These are phyloP conservation scores for Oenanthe javanica DNA, from an alignment of 140 eudicot species.

Conservation along the genomic window DNA sequence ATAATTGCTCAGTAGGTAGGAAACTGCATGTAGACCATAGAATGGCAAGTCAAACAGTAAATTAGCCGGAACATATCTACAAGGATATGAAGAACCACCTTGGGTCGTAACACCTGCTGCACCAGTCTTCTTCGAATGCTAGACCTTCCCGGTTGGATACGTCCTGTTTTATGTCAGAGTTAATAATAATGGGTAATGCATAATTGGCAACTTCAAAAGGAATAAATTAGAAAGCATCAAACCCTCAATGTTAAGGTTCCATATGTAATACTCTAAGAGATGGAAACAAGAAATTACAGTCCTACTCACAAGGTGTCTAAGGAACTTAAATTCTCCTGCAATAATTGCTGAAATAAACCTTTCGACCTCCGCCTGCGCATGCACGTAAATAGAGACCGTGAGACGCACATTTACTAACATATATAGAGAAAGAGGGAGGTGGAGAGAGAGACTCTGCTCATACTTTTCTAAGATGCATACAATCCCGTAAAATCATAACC, in stretches of 20 bases:
- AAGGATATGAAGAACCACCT: slow-evolving; percentile 27
- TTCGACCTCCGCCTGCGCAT: slow-evolving; percentile 62
- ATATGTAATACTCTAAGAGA: background rate
- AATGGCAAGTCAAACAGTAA: background rate
- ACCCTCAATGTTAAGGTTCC: too few relatives aligned
- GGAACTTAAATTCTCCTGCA: slow-evolving; percentile 68
- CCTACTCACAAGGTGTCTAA: slow-evolving; percentile 65
- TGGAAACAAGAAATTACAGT: background rate
- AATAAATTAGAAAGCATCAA: background rate
- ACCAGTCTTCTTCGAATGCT: slow-evolving; percentile 90
- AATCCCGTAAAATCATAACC: slow-evolving; percentile 67
- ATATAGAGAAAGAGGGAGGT: background rate
- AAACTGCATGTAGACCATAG: slow-evolving; percentile 37
- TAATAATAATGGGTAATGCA: background rate
- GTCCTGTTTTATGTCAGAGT: slow-evolving; percentile 35
- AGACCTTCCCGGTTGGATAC: slow-evolving; percentile 82
- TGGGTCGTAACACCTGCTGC: slow-evolving; percentile 50
- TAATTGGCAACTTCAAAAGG: background rate
- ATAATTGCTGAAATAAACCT: slow-evolving; percentile 54
- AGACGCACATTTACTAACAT: background rate
- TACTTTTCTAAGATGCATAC: slow-evolving; percentile 83
- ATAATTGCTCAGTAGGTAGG: slow-evolving; percentile 43
- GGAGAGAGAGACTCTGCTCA: background rate
- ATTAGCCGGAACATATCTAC: background rate
- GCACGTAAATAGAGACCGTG: background rate